Base-by-base conservation (phyloP, 1,284 basidiomycete genomes). In the Heterobasidion occidentale region DNA sequence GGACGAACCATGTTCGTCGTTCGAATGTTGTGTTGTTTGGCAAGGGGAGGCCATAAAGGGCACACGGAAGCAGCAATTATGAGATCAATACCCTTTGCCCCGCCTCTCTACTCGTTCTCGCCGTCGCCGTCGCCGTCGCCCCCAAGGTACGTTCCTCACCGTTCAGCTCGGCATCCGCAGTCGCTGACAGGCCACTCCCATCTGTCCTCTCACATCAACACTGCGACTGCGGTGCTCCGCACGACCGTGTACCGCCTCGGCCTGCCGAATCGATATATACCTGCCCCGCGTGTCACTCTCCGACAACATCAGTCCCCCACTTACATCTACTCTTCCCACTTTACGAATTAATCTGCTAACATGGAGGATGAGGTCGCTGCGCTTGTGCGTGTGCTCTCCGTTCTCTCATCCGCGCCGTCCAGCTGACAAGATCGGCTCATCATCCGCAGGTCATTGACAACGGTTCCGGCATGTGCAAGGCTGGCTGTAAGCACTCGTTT, bases 381-480 rank as follows among this genome's bases (percentile, higher is more conserved):
- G 44, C 69, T 78, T 61, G 77, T 78, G 62, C 54, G 75, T 71
- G 8, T 15, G 46, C 36, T 14, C 27, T 27, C 27, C 27, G 35
- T 36, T 35, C 27, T 36, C 49, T 15, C 35, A 52, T 53, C 50
- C 12, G 9, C 49, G 33, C 11, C 47, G 34, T 44, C 15, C 27
- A 36, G 15, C 42, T 33, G 36, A 52, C 36, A 36, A 34, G 42
- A 35, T 36, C 54, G 46, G 52, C 34, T 11, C 20, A 42, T 45
- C 54, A 15, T 17, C 44, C 15, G 38, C 59, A 75, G 85, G 86
- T 91, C 72, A 87, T 90, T 72, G 88, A 90, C 77, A 90, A 90
- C 73, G 87, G 89, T 72, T 90, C 86, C 66, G 90, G 90, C 74
- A 94, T 92, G 90, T 92, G 90, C 83, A 93, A 93, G 78, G 90